Percentiles rank a stretch among this genome's conserved stretches.
Conservation (phyloP, 306 rosid genomes). For the Vachellia collinsii region DNA sequence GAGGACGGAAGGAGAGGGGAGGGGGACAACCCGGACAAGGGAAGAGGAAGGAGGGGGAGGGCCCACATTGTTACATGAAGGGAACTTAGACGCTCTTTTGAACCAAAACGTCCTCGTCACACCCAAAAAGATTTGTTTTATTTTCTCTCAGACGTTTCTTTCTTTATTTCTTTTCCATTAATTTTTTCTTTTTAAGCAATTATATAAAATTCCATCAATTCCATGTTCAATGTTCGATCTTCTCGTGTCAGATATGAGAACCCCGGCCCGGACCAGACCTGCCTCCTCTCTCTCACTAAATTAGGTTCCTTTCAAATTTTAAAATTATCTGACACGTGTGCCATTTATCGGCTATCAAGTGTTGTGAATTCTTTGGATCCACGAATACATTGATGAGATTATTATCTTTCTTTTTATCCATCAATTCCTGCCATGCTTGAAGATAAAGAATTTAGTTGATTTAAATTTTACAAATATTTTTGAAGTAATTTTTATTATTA, state of each 20-base stretch:
- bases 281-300: background rate
- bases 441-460: background rate
- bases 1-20: background rate
- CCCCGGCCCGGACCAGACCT: background rate
- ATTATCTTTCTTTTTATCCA: too few species aligned
- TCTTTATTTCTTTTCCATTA: conserved; percentile 30
- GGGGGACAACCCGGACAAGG: conserved; percentile 21
- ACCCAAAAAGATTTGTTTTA: conserved; percentile 53
- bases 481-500: background rate
- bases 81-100: conserved; percentile 94
- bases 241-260: conserved; percentile 45
- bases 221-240: conserved; percentile 50
- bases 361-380: background rate
- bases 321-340: conserved; percentile 37
- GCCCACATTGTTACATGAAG: conserved; percentile 79
- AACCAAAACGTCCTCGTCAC: conserved; percentile 68
- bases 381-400: background rate
- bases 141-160: conserved; percentile 31
- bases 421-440: background rate
- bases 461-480: background rate
- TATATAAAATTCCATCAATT: conserved; percentile 20
- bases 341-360: background rate
- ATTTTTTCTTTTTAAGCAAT: background rate
- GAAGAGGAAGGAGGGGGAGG: conserved; percentile 32
- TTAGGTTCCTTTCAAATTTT: background rate